Evolutionary conservation across 805 yeast species (phyloP).

Genomic region (Suhomyces xylopsoci): DNA sequence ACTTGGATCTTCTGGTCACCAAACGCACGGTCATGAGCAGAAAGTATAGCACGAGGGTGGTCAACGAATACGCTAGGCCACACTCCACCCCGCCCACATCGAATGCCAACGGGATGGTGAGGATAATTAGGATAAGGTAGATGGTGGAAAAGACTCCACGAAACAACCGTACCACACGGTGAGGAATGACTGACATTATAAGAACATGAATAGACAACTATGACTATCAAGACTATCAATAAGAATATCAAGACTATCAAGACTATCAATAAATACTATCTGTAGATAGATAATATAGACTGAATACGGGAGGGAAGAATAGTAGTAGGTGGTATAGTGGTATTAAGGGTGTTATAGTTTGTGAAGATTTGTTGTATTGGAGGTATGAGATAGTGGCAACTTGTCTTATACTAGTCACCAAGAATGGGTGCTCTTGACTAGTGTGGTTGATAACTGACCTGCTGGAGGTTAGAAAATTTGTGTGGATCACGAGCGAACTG

Average conservation of each 20-base stretch:
- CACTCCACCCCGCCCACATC: constrained; percentile 90
- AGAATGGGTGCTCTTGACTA: background rate
- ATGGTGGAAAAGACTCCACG: constrained; percentile 49
- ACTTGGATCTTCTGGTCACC: constrained; percentile 39
- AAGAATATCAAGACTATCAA: too few relatives aligned
- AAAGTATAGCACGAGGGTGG: constrained; percentile 57
- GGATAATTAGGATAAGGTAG: constrained; percentile 64
- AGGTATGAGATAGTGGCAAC: too few relatives aligned
- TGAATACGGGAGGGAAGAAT: too few relatives aligned
- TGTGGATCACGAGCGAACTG: background rate
- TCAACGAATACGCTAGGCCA: constrained; percentile 81
- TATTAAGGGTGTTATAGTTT: too few relatives aligned
- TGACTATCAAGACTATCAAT: too few relatives aligned
- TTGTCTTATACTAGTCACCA: background rate
- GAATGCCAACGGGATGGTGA: constrained; percentile 89
- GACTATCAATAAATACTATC: too few relatives aligned
- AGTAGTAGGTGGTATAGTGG: too few relatives aligned
- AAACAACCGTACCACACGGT: constrained; percentile 13
- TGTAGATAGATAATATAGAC: too few relatives aligned
- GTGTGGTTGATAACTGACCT: background rate
- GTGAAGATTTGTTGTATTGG: too few relatives aligned
- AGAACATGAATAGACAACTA: background rate
- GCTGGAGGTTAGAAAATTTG: background rate
- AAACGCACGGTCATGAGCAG: constrained; percentile 70
- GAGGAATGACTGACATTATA: constrained; percentile 4